Evolutionary conservation across 2,329 filamentous ascomycete genomes (phyloP).

Genomic region (Trichoderma arundinaceum): DNA sequence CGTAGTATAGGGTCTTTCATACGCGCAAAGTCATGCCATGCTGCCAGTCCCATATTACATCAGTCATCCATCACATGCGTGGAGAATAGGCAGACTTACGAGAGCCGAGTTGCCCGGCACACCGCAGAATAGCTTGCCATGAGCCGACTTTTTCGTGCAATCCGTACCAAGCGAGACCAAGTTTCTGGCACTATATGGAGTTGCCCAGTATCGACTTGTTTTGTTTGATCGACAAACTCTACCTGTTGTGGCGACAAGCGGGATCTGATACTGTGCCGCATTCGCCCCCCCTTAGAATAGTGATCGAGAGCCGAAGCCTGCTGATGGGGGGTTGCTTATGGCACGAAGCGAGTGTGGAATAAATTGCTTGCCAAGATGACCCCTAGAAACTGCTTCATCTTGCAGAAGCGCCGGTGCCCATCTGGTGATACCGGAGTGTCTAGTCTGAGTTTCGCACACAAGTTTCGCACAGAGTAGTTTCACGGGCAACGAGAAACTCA

Average conservation of each 20-base stretch:
- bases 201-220: not conserved
- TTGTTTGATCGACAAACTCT: too few species aligned
- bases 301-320: not conserved
- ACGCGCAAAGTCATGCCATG: conserved; percentile 6
- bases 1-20: not conserved
- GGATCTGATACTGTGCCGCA: too few species aligned
- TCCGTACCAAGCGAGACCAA: not conserved
- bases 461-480: not conserved
- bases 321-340: not conserved
- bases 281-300: too few species aligned
- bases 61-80: conserved; percentile 5
- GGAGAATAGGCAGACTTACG: not conserved
- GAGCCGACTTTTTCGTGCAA: not conserved
- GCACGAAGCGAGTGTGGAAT: not conserved
- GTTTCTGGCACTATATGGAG: not conserved
- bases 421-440: conserved; percentile 1
- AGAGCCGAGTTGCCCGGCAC: not conserved
- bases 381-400: conserved; percentile 1
- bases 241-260: too few species aligned
- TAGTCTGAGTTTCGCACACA: not conserved
- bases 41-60: not conserved
- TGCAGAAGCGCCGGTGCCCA: not conserved
- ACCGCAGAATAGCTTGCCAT: not conserved
- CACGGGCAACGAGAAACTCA: too few species aligned
- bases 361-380: not conserved